Conservation (phyloP, 2,329 filamentous ascomycete species). For the Colletotrichum sublineola region DNA sequence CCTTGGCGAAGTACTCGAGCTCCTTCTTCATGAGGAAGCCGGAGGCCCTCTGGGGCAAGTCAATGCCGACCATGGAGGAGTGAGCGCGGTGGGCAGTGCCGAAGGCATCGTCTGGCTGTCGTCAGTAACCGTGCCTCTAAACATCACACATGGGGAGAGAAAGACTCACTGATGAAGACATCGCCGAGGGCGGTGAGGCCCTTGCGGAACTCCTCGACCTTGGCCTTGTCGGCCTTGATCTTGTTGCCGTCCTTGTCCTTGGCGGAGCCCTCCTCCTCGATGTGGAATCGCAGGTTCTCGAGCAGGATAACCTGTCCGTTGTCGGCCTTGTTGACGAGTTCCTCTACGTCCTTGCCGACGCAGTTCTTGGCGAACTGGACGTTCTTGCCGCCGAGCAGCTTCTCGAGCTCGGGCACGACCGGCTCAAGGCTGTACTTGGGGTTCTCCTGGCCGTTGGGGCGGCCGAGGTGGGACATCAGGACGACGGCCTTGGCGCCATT, state of each 20-base stretch:
- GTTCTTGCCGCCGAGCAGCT: slow-evolving; percentile 83
- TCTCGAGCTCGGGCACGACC: slow-evolving; percentile 91
- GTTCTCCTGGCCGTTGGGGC: slow-evolving; percentile 90
- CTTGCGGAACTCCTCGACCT: slow-evolving; percentile 95
- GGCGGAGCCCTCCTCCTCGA: slow-evolving; percentile 96
- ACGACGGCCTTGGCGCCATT: slow-evolving; percentile 92
- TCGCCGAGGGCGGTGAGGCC: slow-evolving; percentile 94
- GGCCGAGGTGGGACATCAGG: slow-evolving; percentile 98
- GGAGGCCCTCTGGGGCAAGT: slow-evolving; percentile 95
- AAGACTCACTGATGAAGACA: slow-evolving; percentile 88
- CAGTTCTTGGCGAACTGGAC: slow-evolving; percentile 93
- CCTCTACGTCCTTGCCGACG: slow-evolving; percentile 91
- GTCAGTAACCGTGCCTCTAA: slow-evolving; percentile 43
- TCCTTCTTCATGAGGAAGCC: slow-evolving; percentile 99
- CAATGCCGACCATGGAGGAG: slow-evolving; percentile 98
- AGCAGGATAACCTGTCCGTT: slow-evolving; percentile 89
- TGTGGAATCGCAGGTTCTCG: slow-evolving; percentile 98
- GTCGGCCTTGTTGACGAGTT: slow-evolving; percentile 84
- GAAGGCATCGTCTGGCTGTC: slow-evolving; percentile 86
- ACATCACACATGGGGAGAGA: neutral
- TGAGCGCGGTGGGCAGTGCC: slow-evolving; percentile 98
- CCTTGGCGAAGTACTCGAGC: slow-evolving; percentile 98
- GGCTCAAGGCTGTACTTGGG: slow-evolving; percentile 95
- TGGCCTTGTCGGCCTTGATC: slow-evolving; percentile 94
- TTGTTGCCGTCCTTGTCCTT: slow-evolving; percentile 97